Percentiles rank a stretch among this genome's conserved stretches.
Evolutionary conservation across 768 basidiomycete species (phyloP).

Genomic region (Serendipita vermifera): DNA sequence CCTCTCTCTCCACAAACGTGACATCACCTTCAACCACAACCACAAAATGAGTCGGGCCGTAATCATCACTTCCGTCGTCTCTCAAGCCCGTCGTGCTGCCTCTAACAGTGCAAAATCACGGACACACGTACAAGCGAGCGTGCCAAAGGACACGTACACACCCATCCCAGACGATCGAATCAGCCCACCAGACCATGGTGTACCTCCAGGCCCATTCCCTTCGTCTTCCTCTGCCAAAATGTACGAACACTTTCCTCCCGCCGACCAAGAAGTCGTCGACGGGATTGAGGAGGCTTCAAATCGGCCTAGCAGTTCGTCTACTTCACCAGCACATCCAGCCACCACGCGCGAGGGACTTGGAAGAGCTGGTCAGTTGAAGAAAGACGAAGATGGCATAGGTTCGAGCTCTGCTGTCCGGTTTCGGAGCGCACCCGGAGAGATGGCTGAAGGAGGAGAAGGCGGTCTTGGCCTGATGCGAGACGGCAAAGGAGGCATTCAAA

Average conservation of each 20-base stretch:
- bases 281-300: not conserved
- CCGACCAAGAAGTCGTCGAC: not conserved
- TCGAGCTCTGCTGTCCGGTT: conserved; percentile 3
- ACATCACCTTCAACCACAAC: too few species aligned
- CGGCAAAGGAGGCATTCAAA: too few species aligned
- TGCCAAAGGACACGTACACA: not conserved
- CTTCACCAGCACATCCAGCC: not conserved
- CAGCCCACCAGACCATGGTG: not conserved
- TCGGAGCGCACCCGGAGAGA: conserved; percentile 7
- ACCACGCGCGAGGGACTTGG: not conserved
- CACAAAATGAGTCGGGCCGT: too few species aligned
- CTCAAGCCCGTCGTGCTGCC: too few species aligned
- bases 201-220: conserved; percentile 1
- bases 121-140: not conserved
- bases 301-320: not conserved
- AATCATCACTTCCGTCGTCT: too few species aligned
- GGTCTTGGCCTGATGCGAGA: conserved; percentile 1
- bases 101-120: too few species aligned
- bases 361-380: not conserved
- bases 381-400: not conserved
- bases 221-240: not conserved
- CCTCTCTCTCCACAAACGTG: too few species aligned
- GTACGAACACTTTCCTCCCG: not conserved
- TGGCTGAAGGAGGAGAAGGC: not conserved
- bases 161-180: not conserved